These are phyloP conservation scores for Epithemia pelagica DNA, from an alignment of 108 stramenopile species.

Conservation along the genomic window DNA sequence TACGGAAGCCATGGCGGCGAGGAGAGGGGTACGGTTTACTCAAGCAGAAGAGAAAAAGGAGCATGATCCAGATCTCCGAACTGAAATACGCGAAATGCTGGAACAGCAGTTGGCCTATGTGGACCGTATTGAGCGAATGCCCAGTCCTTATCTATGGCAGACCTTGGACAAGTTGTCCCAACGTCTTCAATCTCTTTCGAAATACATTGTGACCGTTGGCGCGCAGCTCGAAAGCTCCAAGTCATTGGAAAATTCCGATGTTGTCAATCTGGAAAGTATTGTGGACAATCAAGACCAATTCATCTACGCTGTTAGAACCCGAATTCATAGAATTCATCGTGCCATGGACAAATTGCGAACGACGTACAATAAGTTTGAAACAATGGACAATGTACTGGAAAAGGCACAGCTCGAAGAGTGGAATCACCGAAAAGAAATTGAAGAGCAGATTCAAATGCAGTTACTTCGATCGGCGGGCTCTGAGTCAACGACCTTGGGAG, in stretches of 20 bases:
- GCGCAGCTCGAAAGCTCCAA: slow-evolving; percentile 15
- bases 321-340: slow-evolving; percentile 23
- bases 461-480: slow-evolving; percentile 22
- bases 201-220: slow-evolving; percentile 17
- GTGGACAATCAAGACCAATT: slow-evolving; percentile 41
- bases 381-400: slow-evolving; percentile 50
- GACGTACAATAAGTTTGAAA: slow-evolving; percentile 34
- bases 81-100: slow-evolving; percentile 30
- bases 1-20: slow-evolving; percentile 56
- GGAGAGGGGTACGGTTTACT: slow-evolving; percentile 36
- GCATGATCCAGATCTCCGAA: slow-evolving; percentile 8
- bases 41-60: slow-evolving; percentile 7
- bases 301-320: slow-evolving; percentile 16
- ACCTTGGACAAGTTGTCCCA: slow-evolving; percentile 45
- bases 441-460: slow-evolving; percentile 41
- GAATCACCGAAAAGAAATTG: slow-evolving; percentile 39
- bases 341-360: slow-evolving; percentile 44
- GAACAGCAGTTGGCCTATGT: slow-evolving; percentile 56
- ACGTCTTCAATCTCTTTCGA: slow-evolving; percentile 26
- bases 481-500: neutral
- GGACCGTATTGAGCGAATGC: slow-evolving; percentile 68
- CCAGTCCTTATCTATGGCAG: slow-evolving; percentile 73
- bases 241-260: slow-evolving; percentile 26
- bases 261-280: slow-evolving; percentile 37
- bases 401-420: slow-evolving; percentile 44